Evolutionary conservation across 257 asterid species (phyloP).

Genomic region (Nicotiana tabacum): DNA sequence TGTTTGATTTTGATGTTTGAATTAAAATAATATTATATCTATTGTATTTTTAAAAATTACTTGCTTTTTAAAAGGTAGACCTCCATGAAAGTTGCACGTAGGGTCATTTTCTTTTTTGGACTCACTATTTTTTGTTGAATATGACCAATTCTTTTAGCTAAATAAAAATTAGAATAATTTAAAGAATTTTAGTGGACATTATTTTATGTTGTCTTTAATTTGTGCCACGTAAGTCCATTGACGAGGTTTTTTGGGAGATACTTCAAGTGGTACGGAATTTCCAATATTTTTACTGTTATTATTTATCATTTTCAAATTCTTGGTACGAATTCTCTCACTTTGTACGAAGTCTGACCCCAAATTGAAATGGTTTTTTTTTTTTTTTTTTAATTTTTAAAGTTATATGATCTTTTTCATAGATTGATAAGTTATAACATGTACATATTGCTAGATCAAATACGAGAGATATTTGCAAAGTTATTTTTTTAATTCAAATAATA

Average conservation of each 20-base stretch:
- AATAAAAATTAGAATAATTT: background rate
- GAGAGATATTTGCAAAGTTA: no score
- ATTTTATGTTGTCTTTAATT: background rate
- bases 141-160: background rate
- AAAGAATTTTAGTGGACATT: background rate
- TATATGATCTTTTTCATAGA: no score
- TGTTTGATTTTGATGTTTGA: background rate
- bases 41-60: no score
- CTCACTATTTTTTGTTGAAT: background rate
- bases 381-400: no score
- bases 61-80: no score
- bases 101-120: background rate
- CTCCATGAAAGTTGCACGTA: background rate
- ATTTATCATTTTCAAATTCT: background rate
- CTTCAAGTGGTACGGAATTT: background rate
- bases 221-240: background rate
- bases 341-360: no score
- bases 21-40: background rate
- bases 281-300: background rate
- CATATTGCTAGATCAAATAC: no score
- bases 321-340: background rate
- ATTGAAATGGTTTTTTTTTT: no score
- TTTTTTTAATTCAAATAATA: no score
- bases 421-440: no score
- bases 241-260: background rate